Conservation (phyloP, 148 eudicot genomes). For the Chenopodium album region DNA sequence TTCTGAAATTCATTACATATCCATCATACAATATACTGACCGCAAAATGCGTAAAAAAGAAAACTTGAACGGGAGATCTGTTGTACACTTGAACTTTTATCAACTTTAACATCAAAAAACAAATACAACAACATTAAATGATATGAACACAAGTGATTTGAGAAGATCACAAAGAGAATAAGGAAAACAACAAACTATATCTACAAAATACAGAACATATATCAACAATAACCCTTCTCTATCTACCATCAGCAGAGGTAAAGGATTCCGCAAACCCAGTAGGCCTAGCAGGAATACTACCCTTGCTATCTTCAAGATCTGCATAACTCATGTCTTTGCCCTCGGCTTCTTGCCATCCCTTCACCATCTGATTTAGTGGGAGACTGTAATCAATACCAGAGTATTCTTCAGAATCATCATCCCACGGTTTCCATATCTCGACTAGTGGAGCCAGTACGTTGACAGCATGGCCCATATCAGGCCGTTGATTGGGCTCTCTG, state of each 20-base stretch:
- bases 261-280: slow-evolving; percentile 95
- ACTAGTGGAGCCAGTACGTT: slow-evolving; percentile 76
- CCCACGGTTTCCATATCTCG: slow-evolving; percentile 87
- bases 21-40: not conserved
- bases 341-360: slow-evolving; percentile 94
- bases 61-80: not conserved
- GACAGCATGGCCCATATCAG: slow-evolving; percentile 94
- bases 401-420: slow-evolving; percentile 75
- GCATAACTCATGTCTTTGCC: slow-evolving; percentile 62
- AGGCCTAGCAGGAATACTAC: slow-evolving; percentile 91
- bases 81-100: not conserved
- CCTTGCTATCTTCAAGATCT: slow-evolving; percentile 77
- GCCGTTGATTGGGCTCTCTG: slow-evolving; percentile 81
- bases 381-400: slow-evolving; percentile 91
- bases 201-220: slow-evolving; percentile 21
- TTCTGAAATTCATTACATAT: no score
- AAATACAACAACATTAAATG: slow-evolving; percentile 16
- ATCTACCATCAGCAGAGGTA: slow-evolving; percentile 88
- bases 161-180: not conserved
- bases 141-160: slow-evolving; percentile 23
- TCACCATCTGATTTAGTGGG: slow-evolving; percentile 90
- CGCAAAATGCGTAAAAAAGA: not conserved
- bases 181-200: slow-evolving; percentile 20
- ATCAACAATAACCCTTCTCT: slow-evolving; percentile 6
- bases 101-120: slow-evolving; percentile 3